phyloP scores from a whole-genome alignment of 129 eudicot genomes.

The Lactuca saligna region DNA sequence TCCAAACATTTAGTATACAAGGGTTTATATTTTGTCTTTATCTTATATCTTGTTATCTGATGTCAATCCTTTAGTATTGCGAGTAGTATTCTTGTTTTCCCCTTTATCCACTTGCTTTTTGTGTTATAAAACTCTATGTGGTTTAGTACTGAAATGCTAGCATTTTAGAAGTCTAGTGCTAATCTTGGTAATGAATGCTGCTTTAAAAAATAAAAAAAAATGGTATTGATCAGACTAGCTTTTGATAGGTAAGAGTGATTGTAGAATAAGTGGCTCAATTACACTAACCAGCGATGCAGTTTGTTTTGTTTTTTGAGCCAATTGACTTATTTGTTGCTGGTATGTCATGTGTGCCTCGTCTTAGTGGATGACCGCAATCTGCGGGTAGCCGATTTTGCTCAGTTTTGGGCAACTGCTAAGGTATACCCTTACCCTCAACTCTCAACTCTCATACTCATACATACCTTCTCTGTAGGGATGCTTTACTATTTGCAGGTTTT shows the following conservation, averaged over 20 bases:
- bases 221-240: neutral
- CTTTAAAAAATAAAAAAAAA: constrained; percentile 26
- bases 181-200: constrained; percentile 8
- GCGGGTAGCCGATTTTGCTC: constrained; percentile 99
- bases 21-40: constrained; percentile 23
- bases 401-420: constrained; percentile 99
- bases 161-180: constrained; percentile 13
- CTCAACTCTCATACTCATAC: constrained; percentile 63
- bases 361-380: constrained; percentile 99
- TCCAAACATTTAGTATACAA: constrained; percentile 17
- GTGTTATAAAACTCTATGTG: constrained; percentile 9
- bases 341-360: constrained; percentile 84
- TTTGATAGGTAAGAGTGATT: constrained; percentile 24
- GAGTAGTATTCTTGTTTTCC: constrained; percentile 8
- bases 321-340: constrained; percentile 98
- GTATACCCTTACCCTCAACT: no score
- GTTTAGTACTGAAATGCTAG: constrained; percentile 1
- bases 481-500: constrained; percentile 9
- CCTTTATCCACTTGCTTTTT: constrained; percentile 32
- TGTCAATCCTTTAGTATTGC: neutral
- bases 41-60: constrained; percentile 6
- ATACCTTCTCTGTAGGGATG: constrained; percentile 27
- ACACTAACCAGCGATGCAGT: constrained; percentile 89
- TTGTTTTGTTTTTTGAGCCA: constrained; percentile 80
- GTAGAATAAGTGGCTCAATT: constrained; percentile 49